Conservation (phyloP, 1,139 yeast species). For the Yueomyces sp. region DNA sequence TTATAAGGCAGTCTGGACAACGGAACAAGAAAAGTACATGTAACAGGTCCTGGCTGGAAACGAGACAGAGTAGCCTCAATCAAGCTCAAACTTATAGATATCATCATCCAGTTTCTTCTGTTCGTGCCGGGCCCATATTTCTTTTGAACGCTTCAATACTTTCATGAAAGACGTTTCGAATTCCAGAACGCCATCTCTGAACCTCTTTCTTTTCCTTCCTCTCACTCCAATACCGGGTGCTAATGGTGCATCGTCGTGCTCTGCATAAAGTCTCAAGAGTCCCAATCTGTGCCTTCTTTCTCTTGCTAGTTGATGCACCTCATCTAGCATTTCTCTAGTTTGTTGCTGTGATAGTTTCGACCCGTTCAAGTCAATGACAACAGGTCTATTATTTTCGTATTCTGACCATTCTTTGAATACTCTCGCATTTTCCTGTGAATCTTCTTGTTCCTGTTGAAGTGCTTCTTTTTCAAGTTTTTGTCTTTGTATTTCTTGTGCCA, state of each 20-base stretch:
- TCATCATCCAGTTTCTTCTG: neutral
- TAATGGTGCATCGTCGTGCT: slow-evolving; percentile 23
- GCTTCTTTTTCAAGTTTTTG: neutral
- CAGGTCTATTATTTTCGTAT: neutral
- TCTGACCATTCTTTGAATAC: neutral
- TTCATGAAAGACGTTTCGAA: slow-evolving; percentile 21
- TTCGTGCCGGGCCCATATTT: neutral
- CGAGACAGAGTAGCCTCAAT: too few species aligned
- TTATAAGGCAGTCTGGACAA: too few species aligned
- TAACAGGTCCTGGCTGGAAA: too few species aligned
- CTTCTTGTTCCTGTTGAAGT: neutral
- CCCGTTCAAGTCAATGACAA: neutral
- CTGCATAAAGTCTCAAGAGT: slow-evolving; percentile 19
- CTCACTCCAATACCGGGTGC: slow-evolving; percentile 25
- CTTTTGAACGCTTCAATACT: neutral
- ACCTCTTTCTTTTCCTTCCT: slow-evolving; percentile 24
- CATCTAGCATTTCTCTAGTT: slow-evolving; percentile 9
- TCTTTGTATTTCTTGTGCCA: neutral
- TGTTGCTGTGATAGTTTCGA: slow-evolving; percentile 9
- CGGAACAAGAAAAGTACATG: too few species aligned
- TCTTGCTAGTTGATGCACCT: slow-evolving; percentile 12
- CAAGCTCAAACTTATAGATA: too few species aligned
- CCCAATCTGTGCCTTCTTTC: slow-evolving; percentile 20
- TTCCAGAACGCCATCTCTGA: slow-evolving; percentile 20
- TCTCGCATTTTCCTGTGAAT: neutral